A percentile compares a stretch with the other conserved stretches of the same genome.
These are phyloP conservation scores for Gamarada debralockiae DNA, from an alignment of 495 filamentous ascomycete species.

Conservation along the genomic window DNA sequence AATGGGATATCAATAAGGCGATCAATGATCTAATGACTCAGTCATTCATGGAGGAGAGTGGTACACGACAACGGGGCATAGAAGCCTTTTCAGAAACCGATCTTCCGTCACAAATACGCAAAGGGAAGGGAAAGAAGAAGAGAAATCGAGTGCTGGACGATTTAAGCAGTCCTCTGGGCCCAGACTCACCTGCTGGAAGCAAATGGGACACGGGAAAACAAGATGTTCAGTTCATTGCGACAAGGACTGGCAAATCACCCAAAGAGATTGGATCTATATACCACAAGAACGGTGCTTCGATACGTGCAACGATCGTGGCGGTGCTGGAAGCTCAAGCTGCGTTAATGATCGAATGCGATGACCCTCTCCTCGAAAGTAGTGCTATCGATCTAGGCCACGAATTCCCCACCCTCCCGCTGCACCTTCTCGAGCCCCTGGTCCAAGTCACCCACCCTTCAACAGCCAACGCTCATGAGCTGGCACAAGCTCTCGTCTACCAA, in stretches of 20 bases:
- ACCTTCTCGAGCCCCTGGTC: slow-evolving; percentile 46
- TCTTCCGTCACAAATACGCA: slow-evolving; percentile 27
- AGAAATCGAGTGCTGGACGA: slow-evolving; percentile 5
- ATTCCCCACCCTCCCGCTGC: slow-evolving; percentile 44
- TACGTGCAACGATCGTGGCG: slow-evolving; percentile 49
- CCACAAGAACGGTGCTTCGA: slow-evolving; percentile 55
- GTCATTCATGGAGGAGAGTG: slow-evolving; percentile 61
- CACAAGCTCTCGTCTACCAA: slow-evolving; percentile 32
- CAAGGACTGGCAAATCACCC: slow-evolving; percentile 42
- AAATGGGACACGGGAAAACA: slow-evolving; percentile 51
- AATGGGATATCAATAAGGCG: slow-evolving; percentile 58
- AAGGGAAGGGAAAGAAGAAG: slow-evolving; percentile 41
- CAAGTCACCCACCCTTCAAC: slow-evolving; percentile 52
- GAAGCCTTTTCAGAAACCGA: slow-evolving; percentile 66
- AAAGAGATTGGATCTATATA: slow-evolving; percentile 56
- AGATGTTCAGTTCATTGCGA: slow-evolving; percentile 57
- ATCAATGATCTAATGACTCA: slow-evolving; percentile 81
- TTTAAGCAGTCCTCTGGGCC: slow-evolving; percentile 8
- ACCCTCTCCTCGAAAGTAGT: slow-evolving; percentile 42
- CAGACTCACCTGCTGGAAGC: slow-evolving; percentile 31
- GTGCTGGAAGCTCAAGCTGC: slow-evolving; percentile 38
- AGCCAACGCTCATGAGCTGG: slow-evolving; percentile 55
- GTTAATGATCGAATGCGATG: slow-evolving; percentile 25
- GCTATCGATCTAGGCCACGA: slow-evolving; percentile 49
- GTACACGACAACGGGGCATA: slow-evolving; percentile 62